Base-by-base conservation (phyloP, 2,329 filamentous ascomycete species). In the Acarospora socialis region DNA sequence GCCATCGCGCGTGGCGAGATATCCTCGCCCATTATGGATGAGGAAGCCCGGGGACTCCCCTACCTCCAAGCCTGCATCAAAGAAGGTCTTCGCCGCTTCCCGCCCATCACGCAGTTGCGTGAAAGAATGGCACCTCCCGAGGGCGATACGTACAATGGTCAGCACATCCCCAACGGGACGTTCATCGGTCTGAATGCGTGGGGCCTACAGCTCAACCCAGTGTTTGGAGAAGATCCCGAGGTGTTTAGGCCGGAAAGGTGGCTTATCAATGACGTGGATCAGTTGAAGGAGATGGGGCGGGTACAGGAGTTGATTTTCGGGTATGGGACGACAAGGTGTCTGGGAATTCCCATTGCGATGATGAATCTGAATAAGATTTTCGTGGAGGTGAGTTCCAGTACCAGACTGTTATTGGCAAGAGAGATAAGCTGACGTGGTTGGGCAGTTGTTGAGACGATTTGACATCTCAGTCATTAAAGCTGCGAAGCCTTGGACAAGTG, bases 51-150 rank as follows among this genome's bases (percentile, higher is more conserved):
- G 12, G 21, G 21, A 23, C 30, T 27, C 21, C n/a, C 4, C 16
- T 68, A 68, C 43, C 56, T 72, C 7, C 54, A 63, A 24, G 66
- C 66, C 3, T 59, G 66, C 2, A 54, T 72, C 13, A 61, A 59
- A 13, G 70, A 74, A 46, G 52, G 60, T 1, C 48, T 63, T 39
- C 57, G 67, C 3, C 46, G 67, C n/a, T 37, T 8, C 13, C 37
- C 37, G 4, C 37, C 37, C 1, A n/a, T 24, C 8, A 22, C 28
- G 0, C 8, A 13, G 7, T 31, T 39, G 9, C n/a, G 21, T 4
- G 7, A 15, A 2, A 27, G 25, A 16, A 13, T 31, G 4, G 24
- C 27, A 2, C 30, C 30, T n/a, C 13, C 26, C 1, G 19, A 20
- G n/a, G 34, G 34, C 7, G 37, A 39, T n/a, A 28, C 17, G 8